Percentiles rank a stretch among this genome's conserved stretches.
Evolutionary conservation across 208 protist species (phyloP).

Genomic region (Crithidia acanthocephali): DNA sequence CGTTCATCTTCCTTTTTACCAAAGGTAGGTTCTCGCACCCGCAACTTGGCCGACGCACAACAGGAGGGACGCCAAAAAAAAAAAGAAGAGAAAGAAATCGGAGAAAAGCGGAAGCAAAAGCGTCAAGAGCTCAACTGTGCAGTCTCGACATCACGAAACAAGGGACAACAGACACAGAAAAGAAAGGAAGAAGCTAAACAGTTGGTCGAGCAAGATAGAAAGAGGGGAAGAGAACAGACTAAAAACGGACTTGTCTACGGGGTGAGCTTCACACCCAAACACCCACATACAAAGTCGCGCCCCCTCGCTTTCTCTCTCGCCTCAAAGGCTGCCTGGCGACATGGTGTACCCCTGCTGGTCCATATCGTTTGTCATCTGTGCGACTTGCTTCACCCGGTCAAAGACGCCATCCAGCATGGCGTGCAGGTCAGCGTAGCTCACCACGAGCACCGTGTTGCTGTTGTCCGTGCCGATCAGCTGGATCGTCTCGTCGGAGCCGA

Average conservation of each 20-base stretch:
- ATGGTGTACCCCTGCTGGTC: conserved; percentile 36
- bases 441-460: conserved; percentile 89
- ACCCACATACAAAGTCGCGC: not conserved
- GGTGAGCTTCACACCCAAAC: not conserved
- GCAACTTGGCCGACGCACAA: not conserved
- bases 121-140: not conserved
- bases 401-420: conserved; percentile 85
- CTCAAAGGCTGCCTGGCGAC: conserved; percentile 32
- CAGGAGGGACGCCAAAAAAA: conserved; percentile 8
- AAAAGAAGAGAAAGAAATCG: conserved; percentile 8
- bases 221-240: not conserved
- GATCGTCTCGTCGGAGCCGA: conserved; percentile 93
- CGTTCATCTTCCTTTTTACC: not conserved
- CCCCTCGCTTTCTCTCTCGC: not conserved
- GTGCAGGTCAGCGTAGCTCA: conserved; percentile 95
- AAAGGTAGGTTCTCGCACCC: not conserved
- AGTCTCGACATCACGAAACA: not conserved
- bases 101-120: not conserved
- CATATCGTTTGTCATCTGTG: conserved; percentile 41
- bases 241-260: not conserved
- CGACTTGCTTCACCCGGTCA: conserved; percentile 77
- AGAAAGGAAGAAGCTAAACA: conserved; percentile 12
- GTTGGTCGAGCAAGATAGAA: not conserved
- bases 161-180: not conserved
- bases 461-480: conserved; percentile 93